phyloP scores from a whole-genome alignment of 495 filamentous ascomycete species.

The Penicillium parvum region DNA sequence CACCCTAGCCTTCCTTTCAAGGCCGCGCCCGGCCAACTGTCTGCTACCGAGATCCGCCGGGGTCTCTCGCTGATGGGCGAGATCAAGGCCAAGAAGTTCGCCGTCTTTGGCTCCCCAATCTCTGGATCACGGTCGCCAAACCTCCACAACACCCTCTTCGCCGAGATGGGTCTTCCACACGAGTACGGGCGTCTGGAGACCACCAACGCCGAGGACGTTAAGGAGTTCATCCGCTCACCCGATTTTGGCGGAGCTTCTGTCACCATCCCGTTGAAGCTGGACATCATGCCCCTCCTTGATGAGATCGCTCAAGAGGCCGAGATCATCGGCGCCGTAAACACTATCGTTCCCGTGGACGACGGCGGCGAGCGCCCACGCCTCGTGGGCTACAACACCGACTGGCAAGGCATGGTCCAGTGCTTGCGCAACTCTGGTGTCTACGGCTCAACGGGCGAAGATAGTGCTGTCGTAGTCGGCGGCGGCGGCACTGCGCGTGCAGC shows the following conservation, averaged over 20 bases:
- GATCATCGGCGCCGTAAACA: slow-evolving; percentile 92
- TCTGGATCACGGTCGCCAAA: slow-evolving; percentile 74
- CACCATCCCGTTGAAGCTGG: slow-evolving; percentile 91
- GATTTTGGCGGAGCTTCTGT: slow-evolving; percentile 91
- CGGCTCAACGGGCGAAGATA: slow-evolving; percentile 32
- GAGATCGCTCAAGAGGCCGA: slow-evolving; percentile 71
- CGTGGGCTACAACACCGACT: slow-evolving; percentile 91
- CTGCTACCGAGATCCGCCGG: slow-evolving; percentile 79
- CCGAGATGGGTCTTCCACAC: slow-evolving; percentile 77
- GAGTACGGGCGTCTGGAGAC: slow-evolving; percentile 80
- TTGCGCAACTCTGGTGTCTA: slow-evolving; percentile 68
- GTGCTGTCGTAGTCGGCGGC: slow-evolving; percentile 69
- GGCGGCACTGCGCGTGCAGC: slow-evolving; percentile 91
- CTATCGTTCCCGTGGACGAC: slow-evolving; percentile 59
- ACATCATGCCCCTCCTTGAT: slow-evolving; percentile 79
- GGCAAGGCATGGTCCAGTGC: slow-evolving; percentile 82
- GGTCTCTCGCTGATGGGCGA: slow-evolving; percentile 76
- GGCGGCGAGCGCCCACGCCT: slow-evolving; percentile 47
- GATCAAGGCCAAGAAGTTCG: slow-evolving; percentile 72
- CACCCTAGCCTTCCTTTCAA: slow-evolving; percentile 86
- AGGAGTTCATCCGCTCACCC: slow-evolving; percentile 60
- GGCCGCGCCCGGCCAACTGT: slow-evolving; percentile 92
- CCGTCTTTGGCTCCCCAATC: slow-evolving; percentile 83
- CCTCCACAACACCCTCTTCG: slow-evolving; percentile 84
- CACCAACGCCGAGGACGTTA: slow-evolving; percentile 57